phyloP scores from a whole-genome alignment of 108 stramenopile genomes.

The Cylindrotheca fusiformis region DNA sequence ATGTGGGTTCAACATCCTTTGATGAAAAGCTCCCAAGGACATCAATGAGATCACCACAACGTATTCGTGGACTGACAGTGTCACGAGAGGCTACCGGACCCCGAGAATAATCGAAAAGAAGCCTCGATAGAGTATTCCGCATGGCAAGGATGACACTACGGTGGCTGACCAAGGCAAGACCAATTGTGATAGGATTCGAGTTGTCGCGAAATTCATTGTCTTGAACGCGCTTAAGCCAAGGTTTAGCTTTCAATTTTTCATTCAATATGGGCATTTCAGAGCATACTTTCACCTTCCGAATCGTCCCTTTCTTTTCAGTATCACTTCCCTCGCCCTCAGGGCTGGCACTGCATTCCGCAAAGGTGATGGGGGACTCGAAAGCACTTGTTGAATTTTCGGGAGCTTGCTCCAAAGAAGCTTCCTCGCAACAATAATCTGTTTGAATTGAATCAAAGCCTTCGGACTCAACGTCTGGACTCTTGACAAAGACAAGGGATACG shows the following conservation, averaged over 20 bases:
- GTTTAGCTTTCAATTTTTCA: constrained; percentile 32
- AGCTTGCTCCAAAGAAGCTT: not conserved
- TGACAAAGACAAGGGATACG: constrained; percentile 62
- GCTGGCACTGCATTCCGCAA: constrained; percentile 8
- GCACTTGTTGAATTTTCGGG: not conserved
- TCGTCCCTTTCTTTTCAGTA: not conserved
- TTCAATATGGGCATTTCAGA: constrained; percentile 45
- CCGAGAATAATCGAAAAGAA: constrained; percentile 41
- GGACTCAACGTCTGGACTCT: not conserved
- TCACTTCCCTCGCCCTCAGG: not conserved
- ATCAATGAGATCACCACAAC: constrained; percentile 60
- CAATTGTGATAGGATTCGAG: constrained; percentile 34
- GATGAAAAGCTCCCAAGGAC: constrained; percentile 57
- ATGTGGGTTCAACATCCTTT: constrained; percentile 42
- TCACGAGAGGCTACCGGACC: not conserved
- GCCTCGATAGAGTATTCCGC: constrained; percentile 57
- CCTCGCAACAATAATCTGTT: not conserved
- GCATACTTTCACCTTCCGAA: constrained; percentile 46
- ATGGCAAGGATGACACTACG: constrained; percentile 63
- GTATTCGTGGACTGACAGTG: constrained; percentile 2
- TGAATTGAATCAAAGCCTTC: not conserved
- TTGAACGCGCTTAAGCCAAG: constrained; percentile 36
- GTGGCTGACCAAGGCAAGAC: constrained; percentile 66
- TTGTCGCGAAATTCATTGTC: constrained; percentile 21
- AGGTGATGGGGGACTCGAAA: constrained; percentile 42